A percentile compares a stretch with the other conserved stretches of the same genome.
Evolutionary conservation across 2,329 filamentous ascomycete species (phyloP).

Genomic region (Biscogniauxia mediterranea): DNA sequence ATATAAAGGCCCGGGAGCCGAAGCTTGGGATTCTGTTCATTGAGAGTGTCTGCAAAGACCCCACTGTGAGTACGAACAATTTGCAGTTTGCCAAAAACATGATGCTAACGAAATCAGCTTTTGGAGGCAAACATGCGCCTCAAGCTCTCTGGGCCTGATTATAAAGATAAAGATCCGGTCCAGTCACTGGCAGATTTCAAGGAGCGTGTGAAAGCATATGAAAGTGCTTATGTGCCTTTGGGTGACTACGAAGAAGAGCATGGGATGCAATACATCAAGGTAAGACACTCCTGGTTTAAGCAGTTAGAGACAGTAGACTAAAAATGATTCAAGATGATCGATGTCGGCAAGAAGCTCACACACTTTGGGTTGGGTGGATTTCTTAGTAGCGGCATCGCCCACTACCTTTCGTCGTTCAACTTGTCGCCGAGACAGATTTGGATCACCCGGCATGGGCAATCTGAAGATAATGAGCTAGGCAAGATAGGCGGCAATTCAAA

Average conservation of each 20-base stretch:
- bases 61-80: slow-evolving; percentile 47
- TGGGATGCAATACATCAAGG: slow-evolving; percentile 89
- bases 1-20: slow-evolving; percentile 78
- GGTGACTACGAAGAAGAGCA: slow-evolving; percentile 88
- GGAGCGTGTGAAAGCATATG: slow-evolving; percentile 86
- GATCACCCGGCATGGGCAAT: slow-evolving; percentile 95
- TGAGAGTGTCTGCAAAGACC: slow-evolving; percentile 88
- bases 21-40: slow-evolving; percentile 91
- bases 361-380: slow-evolving; percentile 90
- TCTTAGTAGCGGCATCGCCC: slow-evolving; percentile 85
- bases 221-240: slow-evolving; percentile 88
- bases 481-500: slow-evolving; percentile 87
- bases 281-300: slow-evolving; percentile 29
- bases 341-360: slow-evolving; percentile 91
- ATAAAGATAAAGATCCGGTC: slow-evolving; percentile 86
- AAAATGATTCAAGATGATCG: slow-evolving; percentile 68
- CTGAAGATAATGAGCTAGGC: slow-evolving; percentile 78
- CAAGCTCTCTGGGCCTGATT: slow-evolving; percentile 93
- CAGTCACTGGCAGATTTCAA: slow-evolving; percentile 89
- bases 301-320: slow-evolving; percentile 18
- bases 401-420: slow-evolving; percentile 96
- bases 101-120: slow-evolving; percentile 44
- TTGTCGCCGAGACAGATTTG: slow-evolving; percentile 93
- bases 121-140: slow-evolving; percentile 96
- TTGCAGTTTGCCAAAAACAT: not conserved